Evolutionary conservation across 1,284 basidiomycete genomes (phyloP), one percentile per base, ranked within the genome.

Genomic region (Pseudozyma pruni): DNA sequence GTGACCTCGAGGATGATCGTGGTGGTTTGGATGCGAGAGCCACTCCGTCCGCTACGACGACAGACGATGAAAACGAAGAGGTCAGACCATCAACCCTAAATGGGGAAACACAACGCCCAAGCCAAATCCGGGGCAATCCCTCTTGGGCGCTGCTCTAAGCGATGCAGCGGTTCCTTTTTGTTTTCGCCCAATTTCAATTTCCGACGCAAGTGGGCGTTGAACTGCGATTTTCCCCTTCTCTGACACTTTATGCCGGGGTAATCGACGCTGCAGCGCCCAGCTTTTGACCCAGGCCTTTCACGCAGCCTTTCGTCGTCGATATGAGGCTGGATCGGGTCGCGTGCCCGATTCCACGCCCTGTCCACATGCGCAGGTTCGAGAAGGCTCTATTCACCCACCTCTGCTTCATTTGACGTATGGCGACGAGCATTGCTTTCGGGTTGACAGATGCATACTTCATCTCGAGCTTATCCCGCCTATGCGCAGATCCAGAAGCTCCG

Each of bases 61-160:
- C n/a, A n/a, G 17, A 17, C 11, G 29, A 17, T 7, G 29, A 31
- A 14, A 43, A n/a, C 16, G 10, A 23, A 20, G n/a, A 14, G 19
- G 14, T 13, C 20, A 19, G 4, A 34, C 3, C 16, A 16, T 11
- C 7, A 29, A 29, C 7, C 7, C 27, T 29, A 29, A 29, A 53
- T 40, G 51, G 43, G 34, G 51, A 45, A 44, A 44, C 34, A n/a
- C 14, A 22, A 13, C 11, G 6, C 32, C 17, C 16, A 3, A 23
- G 34, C 50, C 43, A 33, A 46, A 54, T 54, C 51, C 51, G 51
- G 51, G 51, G 51, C 43, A 54, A 50, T 50, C 40, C 48, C 8
- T 45, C 31, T 27, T 19, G 43, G 32, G 33, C 20, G 14, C 22
- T 29, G 34, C 40, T 13, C 27, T 14, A 39, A 19, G 38, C 38